Evolutionary conservation across 148 eudicot species (phyloP).

Genomic region (Cornus florida): DNA sequence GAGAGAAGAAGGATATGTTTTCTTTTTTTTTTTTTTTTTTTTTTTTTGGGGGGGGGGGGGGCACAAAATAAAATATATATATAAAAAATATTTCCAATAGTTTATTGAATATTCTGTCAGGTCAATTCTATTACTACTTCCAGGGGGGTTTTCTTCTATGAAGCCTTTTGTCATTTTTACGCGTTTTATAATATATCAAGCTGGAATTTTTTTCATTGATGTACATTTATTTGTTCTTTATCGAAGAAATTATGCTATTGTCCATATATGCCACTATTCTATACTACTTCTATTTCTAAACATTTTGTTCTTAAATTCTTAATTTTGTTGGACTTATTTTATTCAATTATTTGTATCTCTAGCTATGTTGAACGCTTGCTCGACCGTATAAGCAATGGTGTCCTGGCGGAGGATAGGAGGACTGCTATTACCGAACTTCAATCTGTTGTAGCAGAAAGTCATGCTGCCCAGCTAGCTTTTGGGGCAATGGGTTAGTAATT

Average conservation of each 20-base stretch:
- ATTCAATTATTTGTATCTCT: conserved; percentile 14
- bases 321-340: background rate
- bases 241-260: background rate
- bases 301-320: conserved; percentile 1
- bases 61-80: no score
- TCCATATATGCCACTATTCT: background rate
- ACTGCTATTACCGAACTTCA: conserved; percentile 86
- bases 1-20: no score
- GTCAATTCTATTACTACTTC: background rate
- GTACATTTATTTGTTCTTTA: background rate
- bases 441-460: conserved; percentile 91
- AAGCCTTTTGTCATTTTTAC: background rate
- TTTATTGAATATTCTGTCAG: background rate
- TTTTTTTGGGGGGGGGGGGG: no score
- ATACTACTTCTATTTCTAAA: conserved; percentile 3
- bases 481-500: conserved; percentile 89
- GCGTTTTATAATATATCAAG: background rate
- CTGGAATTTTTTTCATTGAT: background rate
- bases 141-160: background rate
- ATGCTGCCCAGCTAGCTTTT: conserved; percentile 89
- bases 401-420: conserved; percentile 87
- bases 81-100: background rate
- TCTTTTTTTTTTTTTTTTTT: no score
- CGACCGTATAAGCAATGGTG: conserved; percentile 91
- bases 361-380: conserved; percentile 97